A percentile compares a stretch with the other conserved stretches of the same genome.
Evolutionary conservation across 2,329 filamentous ascomycete species (phyloP).

Genomic region (Sporothrix inflata): DNA sequence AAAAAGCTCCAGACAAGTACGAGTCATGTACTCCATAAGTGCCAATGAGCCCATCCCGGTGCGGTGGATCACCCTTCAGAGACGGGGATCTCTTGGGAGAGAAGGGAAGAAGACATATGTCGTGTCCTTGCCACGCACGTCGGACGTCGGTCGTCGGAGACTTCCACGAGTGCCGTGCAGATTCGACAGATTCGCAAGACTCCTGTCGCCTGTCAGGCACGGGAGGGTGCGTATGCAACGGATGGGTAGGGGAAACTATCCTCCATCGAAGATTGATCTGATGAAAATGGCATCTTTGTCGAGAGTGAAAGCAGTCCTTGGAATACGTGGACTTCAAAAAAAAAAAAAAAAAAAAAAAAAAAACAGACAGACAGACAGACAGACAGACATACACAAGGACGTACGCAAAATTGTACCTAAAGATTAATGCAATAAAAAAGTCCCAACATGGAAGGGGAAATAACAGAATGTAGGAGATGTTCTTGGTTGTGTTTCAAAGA

Average conservation of each 20-base stretch:
- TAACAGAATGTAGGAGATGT: no score
- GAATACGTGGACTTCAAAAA: neutral
- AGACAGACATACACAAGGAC: no score
- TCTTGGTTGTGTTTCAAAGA: no score
- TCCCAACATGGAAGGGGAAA: no score
- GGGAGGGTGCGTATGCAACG: neutral
- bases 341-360: neutral
- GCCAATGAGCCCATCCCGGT: neutral
- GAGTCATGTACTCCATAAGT: slow-evolving; percentile 12
- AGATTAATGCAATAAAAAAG: no score
- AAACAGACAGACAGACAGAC: no score
- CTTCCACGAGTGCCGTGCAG: neutral
- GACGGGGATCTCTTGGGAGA: neutral
- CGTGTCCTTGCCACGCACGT: neutral
- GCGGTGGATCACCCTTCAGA: neutral
- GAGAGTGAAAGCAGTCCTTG: no score
- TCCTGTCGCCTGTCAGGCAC: neutral
- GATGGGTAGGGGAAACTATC: neutral
- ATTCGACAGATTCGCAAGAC: neutral
- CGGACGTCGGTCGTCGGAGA: neutral
- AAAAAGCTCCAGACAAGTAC: neutral
- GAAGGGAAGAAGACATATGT: neutral
- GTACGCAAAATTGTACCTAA: no score
- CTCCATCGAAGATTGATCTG: neutral
- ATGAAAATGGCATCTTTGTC: neutral